Percentiles rank a stretch among this genome's conserved stretches.
phyloP scores from a whole-genome alignment of 1,139 yeast species.

The Taiozyma onychis region DNA sequence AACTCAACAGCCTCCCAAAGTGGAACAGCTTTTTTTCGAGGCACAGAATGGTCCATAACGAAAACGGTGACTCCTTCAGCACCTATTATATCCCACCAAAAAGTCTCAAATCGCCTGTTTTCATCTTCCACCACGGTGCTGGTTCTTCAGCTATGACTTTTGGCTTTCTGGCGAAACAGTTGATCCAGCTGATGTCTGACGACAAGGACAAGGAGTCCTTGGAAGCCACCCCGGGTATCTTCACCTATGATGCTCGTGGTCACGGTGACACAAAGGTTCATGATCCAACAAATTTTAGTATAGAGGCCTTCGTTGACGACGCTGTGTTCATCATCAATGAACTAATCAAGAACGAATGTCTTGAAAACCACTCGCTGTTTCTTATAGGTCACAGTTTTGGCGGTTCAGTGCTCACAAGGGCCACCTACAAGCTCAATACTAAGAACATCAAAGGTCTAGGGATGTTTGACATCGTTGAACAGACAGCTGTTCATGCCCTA shows the following conservation, averaged over 20 bases:
- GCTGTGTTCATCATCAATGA: slow-evolving; percentile 40
- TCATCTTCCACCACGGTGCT: slow-evolving; percentile 89
- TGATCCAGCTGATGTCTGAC: slow-evolving; percentile 26
- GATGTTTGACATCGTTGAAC: slow-evolving; percentile 90
- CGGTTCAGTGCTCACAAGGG: slow-evolving; percentile 71
- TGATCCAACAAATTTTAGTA: slow-evolving; percentile 35
- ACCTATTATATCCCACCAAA: slow-evolving; percentile 57
- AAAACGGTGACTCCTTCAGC: slow-evolving; percentile 37
- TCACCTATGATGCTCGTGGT: slow-evolving; percentile 77
- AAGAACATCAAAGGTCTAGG: slow-evolving; percentile 53
- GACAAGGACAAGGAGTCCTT: slow-evolving; percentile 12
- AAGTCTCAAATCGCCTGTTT: slow-evolving; percentile 41
- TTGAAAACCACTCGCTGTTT: slow-evolving; percentile 32
- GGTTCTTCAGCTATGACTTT: slow-evolving; percentile 85
- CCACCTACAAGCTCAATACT: slow-evolving; percentile 28
- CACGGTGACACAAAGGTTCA: slow-evolving; percentile 55
- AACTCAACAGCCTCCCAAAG: slow-evolving; percentile 15
- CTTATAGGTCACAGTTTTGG: slow-evolving; percentile 91
- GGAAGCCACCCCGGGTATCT: slow-evolving; percentile 42
- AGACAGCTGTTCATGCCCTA: slow-evolving; percentile 73
- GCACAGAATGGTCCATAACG: slow-evolving; percentile 25
- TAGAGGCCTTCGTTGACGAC: slow-evolving; percentile 54
- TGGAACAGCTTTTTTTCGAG: slow-evolving; percentile 39
- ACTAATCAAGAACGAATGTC: slow-evolving; percentile 28
- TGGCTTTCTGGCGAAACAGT: slow-evolving; percentile 42